phyloP scores from a whole-genome alignment of 257 asterid genomes.

The Verbascum thapsus region DNA sequence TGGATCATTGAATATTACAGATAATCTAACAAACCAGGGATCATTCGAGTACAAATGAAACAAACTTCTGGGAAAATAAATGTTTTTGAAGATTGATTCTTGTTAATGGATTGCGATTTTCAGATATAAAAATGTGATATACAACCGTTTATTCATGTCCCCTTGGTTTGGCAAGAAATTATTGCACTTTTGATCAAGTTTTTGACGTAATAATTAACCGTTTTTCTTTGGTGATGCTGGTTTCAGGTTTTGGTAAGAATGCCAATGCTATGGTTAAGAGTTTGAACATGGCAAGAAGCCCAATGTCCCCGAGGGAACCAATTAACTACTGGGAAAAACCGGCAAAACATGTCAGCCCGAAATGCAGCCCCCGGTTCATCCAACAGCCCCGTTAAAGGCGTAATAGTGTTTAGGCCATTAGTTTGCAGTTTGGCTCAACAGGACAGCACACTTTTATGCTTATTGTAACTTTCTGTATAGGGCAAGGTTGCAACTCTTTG shows the following conservation, averaged over 20 bases:
- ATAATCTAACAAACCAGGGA: too few species aligned
- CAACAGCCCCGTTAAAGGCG: slow-evolving; percentile 82
- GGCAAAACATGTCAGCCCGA: slow-evolving; percentile 59
- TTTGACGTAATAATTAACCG: not conserved
- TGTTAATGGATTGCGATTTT: not conserved
- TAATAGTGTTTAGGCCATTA: slow-evolving; percentile 25
- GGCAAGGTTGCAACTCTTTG: slow-evolving; percentile 62
- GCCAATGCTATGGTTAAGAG: slow-evolving; percentile 47
- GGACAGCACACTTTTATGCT: slow-evolving; percentile 26
- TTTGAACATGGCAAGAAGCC: slow-evolving; percentile 40
- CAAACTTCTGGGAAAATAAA: too few species aligned
- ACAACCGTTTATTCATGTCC: too few species aligned
- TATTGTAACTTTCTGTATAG: slow-evolving; percentile 59
- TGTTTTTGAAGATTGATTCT: not conserved
- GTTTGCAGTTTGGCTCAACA: slow-evolving; percentile 30
- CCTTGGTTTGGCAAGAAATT: too few species aligned
- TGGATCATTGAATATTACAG: too few species aligned
- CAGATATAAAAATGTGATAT: too few species aligned
- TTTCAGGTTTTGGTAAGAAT: slow-evolving; percentile 43
- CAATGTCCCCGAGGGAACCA: slow-evolving; percentile 43
- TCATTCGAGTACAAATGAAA: too few species aligned
- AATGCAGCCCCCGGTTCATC: slow-evolving; percentile 75
- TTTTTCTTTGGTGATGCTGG: slow-evolving; percentile 6
- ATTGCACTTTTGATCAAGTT: not conserved
- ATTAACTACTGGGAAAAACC: slow-evolving; percentile 66